Percentiles rank a stretch among this genome's conserved stretches.
These are phyloP conservation scores for Arabidopsis lyrata DNA, from an alignment of 441 rosid species.

Conservation along the genomic window DNA sequence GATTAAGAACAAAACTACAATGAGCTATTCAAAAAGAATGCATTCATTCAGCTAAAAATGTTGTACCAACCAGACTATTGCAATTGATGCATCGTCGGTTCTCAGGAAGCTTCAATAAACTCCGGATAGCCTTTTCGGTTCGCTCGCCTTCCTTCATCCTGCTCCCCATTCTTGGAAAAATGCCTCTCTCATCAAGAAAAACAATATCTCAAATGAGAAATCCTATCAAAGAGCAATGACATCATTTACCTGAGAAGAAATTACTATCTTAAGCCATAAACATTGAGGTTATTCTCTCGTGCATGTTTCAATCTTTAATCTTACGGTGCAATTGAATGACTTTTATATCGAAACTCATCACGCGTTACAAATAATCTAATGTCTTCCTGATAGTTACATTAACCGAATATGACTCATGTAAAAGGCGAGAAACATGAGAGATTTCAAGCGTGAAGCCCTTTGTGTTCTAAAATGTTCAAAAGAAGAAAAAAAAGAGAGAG, in stretches of 20 bases:
- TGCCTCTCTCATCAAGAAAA: constrained; percentile 19
- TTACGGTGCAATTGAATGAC: not conserved
- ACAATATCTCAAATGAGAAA: constrained; percentile 19
- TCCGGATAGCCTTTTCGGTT: constrained; percentile 69
- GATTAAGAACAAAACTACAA: not conserved
- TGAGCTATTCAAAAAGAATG: not conserved
- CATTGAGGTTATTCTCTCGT: constrained; percentile 14
- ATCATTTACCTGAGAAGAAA: constrained; percentile 16
- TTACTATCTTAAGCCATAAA: constrained; percentile 29
- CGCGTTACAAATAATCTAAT: no score
- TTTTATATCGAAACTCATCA: no score
- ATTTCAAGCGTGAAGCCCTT: constrained; percentile 11
- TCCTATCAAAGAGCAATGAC: constrained; percentile 26
- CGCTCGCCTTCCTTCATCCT: constrained; percentile 75
- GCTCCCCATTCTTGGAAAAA: constrained; percentile 55
- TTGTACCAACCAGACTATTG: constrained; percentile 85
- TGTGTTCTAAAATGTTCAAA: constrained; percentile 17
- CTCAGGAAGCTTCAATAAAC: constrained; percentile 76
- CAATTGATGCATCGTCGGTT: constrained; percentile 89
- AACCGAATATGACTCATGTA: not conserved
- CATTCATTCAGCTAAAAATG: not conserved
- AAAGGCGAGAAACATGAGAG: not conserved
- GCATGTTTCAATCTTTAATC: constrained; percentile 10
- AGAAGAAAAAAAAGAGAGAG: not conserved
- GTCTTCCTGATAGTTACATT: no score